Base-by-base conservation (phyloP, 192 early-diverging fungal genomes). In the Coemansia sp. region DNA sequence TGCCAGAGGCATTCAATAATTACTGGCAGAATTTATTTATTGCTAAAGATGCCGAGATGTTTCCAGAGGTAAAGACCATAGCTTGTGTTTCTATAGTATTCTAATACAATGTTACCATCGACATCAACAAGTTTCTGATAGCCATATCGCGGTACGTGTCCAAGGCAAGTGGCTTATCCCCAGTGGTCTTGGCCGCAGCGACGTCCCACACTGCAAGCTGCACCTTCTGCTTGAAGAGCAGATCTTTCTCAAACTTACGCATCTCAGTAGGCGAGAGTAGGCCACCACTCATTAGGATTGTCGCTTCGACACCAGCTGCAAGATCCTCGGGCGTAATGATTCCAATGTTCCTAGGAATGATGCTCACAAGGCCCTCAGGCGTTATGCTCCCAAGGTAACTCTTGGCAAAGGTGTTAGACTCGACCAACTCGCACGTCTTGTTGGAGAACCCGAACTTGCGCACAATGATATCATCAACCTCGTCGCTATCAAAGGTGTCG, bases 151-250 rank as follows among this genome's bases (percentile, higher is more conserved):
- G 73, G 16, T 88, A 88, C 7, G 75, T 44, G 29, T 84, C 79
- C 41, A 87, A 66, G 11, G 68, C 76, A 44, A 86, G 85, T 20
- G 86, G 80, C 55, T 84, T 68, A 24, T 76, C 46, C 2, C 65
- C 79, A 10, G 84, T 79, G 3, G 82, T 52, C 58, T 87, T 34
- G 5, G 33, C 87, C 29, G 87, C 76, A 15, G 80, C 82, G 55
- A 86, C 87, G 62, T 88, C 86, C 87, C 86, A 88, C 53, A 71
- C 78, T 38, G 86, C 75, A 60, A 88, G 71, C 62, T 87, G 84
- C 39, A 88, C 80, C 50, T 87, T 88, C 27, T 76, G 44, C 40
- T 86, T 71, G 57, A 81, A 88, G 16, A 87, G 69, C 15, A 85
- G 85, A 39, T 88, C 86, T 10, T 47, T 68, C 62, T 87, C 83